Evolutionary conservation across 2,329 filamentous ascomycete genomes (phyloP).

Genomic region (Colletotrichum salicis): DNA sequence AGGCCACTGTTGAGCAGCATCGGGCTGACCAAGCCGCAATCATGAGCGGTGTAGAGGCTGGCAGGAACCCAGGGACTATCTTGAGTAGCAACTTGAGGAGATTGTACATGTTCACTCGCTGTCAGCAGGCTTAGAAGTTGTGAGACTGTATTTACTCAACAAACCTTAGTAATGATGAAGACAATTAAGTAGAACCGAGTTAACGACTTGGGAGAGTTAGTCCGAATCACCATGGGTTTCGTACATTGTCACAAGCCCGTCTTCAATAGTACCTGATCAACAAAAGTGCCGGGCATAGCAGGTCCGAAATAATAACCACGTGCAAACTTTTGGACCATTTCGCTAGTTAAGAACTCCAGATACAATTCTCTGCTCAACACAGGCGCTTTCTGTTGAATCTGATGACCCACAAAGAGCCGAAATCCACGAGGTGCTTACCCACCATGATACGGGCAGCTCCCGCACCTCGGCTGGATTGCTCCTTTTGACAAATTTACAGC

Average conservation of each 20-base stretch:
- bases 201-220: too few species aligned
- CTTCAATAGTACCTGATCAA: too few species aligned
- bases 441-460: neutral
- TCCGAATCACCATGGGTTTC: too few species aligned
- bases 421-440: neutral
- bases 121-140: neutral
- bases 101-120: too few species aligned
- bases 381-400: neutral
- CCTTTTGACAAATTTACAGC: neutral
- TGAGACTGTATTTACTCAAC: neutral
- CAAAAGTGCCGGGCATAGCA: too few species aligned
- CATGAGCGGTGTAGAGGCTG: neutral
- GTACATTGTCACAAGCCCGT: too few species aligned
- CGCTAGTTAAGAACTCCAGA: too few species aligned
- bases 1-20: constrained; percentile 46
- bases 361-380: neutral
- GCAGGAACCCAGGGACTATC: fast-evolving
- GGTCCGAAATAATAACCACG: too few species aligned
- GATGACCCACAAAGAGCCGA: constrained; percentile 8
- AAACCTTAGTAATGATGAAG: neutral
- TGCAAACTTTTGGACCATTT: neutral
- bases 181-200: neutral
- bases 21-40: constrained; percentile 38
- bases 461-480: constrained; percentile 1
- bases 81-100: neutral